Evolutionary conservation across 78 protist genomes (phyloP).

Genomic region (Diacronema lutheri): DNA sequence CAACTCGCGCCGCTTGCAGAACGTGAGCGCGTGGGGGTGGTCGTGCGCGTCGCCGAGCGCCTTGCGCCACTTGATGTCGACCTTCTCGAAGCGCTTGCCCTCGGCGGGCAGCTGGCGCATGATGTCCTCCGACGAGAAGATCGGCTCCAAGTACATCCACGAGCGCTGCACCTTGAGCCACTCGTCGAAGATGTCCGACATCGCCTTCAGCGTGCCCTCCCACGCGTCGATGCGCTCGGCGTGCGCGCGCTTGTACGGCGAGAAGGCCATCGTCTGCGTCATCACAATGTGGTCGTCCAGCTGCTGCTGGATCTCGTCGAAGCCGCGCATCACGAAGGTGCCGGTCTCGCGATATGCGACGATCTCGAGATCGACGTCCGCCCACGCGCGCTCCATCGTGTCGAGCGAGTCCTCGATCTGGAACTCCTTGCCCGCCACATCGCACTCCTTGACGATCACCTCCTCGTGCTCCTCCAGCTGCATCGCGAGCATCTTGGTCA

Average conservation of each 20-base stretch:
- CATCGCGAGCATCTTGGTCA: background rate
- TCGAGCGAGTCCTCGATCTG: conserved; percentile 61
- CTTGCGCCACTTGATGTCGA: conserved; percentile 57
- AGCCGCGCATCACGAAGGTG: conserved; percentile 23
- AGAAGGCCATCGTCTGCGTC: conserved; percentile 75
- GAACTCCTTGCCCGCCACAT: conserved; percentile 68
- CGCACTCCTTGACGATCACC: conserved; percentile 28
- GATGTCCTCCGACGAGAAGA: conserved; percentile 86
- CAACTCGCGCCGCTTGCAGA: conserved; percentile 32
- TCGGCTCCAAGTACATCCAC: conserved; percentile 90
- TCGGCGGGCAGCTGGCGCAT: conserved; percentile 75
- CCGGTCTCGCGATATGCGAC: conserved; percentile 36
- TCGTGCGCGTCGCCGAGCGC: conserved; percentile 14
- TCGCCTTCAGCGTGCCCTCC: conserved; percentile 34
- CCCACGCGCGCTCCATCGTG: conserved; percentile 70
- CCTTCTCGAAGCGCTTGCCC: conserved; percentile 47
- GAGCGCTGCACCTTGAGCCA: conserved; percentile 79
- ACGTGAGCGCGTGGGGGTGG: conserved; percentile 46
- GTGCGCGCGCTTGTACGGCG: conserved; percentile 70
- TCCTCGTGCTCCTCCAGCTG: conserved; percentile 16
- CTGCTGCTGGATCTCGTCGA: conserved; percentile 55
- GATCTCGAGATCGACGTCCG: conserved; percentile 27
- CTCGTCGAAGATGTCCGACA: conserved; percentile 70
- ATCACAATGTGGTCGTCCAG: conserved; percentile 80
- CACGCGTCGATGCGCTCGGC: conserved; percentile 65